These are phyloP conservation scores for Cyanidium caldarium DNA, from an alignment of 23 red algal species.

Conservation along the genomic window DNA sequence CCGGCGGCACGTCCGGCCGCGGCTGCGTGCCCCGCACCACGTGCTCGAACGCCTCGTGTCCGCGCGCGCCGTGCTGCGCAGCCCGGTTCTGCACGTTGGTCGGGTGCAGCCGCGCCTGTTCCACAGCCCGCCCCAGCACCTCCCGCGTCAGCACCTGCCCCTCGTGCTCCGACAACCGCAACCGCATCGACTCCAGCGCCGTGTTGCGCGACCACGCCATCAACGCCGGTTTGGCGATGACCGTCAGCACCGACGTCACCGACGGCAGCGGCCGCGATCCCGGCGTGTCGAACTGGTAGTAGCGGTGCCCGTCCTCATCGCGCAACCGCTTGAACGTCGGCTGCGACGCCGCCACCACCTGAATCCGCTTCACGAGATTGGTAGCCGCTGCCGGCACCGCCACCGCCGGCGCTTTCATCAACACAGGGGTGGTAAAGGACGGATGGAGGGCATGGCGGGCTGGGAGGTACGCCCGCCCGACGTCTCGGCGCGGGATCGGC, in stretches of 20 bases:
- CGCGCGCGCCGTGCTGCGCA: neutral
- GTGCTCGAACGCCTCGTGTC: neutral
- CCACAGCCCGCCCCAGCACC: neutral
- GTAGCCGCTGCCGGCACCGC: too few relatives aligned
- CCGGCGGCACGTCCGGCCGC: neutral
- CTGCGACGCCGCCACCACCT: neutral
- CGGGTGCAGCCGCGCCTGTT: neutral
- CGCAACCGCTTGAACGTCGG: neutral
- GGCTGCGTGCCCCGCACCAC: neutral
- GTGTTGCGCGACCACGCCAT: neutral
- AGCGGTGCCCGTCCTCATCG: neutral
- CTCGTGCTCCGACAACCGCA: neutral
- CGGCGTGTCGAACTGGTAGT: neutral
- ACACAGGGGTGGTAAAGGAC: too few relatives aligned
- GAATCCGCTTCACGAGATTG: neutral
- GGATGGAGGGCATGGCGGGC: too few relatives aligned
- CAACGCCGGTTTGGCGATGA: conserved; percentile 4
- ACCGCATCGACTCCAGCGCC: neutral
- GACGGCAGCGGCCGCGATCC: neutral
- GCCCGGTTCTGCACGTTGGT: neutral
- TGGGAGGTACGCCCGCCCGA: too few relatives aligned
- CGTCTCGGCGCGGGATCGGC: too few relatives aligned
- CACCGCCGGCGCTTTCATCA: too few relatives aligned
- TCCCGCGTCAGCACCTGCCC: neutral
- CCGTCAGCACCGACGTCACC: neutral